phyloP scores from a whole-genome alignment of 768 basidiomycete species.

The Tricholoma flavovirens region DNA sequence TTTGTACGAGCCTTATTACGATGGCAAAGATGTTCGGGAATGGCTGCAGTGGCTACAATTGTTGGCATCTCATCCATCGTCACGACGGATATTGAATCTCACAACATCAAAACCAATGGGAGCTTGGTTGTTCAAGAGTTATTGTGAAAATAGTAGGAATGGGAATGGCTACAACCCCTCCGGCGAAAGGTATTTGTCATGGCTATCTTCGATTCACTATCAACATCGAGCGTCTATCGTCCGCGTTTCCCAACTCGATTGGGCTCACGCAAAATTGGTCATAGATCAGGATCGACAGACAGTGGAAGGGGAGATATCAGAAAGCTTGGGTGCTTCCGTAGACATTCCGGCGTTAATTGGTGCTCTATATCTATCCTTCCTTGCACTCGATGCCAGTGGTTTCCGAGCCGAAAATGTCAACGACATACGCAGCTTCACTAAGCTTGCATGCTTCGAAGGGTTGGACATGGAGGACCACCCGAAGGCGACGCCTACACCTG shows the following conservation, averaged over 20 bases:
- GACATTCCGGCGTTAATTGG: no score
- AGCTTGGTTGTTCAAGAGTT: not conserved
- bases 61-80: not conserved
- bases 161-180: no score
- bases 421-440: no score
- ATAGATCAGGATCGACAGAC: not conserved
- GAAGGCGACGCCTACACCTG: no score
- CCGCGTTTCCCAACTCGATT: not conserved
- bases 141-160: no score
- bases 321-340: not conserved
- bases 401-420: no score
- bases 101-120: not conserved
- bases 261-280: not conserved
- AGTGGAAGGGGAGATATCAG: not conserved
- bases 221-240: not conserved
- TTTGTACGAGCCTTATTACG: no score
- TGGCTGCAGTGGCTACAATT: not conserved
- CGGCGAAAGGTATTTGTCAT: not conserved
- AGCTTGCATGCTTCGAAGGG: no score
- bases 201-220: not conserved
- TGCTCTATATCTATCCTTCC: no score
- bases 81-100: not conserved
- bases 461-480: no score
- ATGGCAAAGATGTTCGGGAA: not conserved
- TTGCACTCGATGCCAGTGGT: no score